Evolutionary conservation across 495 filamentous ascomycete genomes (phyloP).

Genomic region (Trichoderma virens): DNA sequence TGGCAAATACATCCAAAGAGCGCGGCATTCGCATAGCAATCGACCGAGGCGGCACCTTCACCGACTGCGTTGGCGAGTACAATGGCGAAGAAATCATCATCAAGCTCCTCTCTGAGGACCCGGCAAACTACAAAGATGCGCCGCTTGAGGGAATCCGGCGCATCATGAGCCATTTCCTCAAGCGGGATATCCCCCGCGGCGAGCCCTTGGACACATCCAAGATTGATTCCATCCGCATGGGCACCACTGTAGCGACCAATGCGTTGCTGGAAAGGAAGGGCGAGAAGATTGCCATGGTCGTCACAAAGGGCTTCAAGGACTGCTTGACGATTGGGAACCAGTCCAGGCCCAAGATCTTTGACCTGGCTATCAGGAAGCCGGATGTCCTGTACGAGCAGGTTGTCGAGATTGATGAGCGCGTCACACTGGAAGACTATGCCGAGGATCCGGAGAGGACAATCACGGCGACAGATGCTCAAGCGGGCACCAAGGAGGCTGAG

Average conservation of each 20-base stretch:
- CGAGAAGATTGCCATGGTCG: conserved; percentile 81
- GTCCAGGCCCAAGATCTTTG: conserved; percentile 75
- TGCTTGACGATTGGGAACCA: conserved; percentile 85
- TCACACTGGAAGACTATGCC: conserved; percentile 83
- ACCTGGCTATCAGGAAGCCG: conserved; percentile 70
- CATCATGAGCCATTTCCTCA: conserved; percentile 73
- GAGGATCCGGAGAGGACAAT: conserved; percentile 61
- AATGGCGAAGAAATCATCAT: conserved; percentile 68
- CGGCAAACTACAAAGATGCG: conserved; percentile 80
- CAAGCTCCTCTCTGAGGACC: conserved; percentile 87
- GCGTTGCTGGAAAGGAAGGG: conserved; percentile 89
- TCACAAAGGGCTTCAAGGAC: conserved; percentile 90
- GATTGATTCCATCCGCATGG: conserved; percentile 84
- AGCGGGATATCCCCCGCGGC: conserved; percentile 68
- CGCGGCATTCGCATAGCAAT: conserved; percentile 52
- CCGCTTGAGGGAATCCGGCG: conserved; percentile 88
- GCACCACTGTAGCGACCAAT: conserved; percentile 84
- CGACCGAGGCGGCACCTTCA: conserved; percentile 65
- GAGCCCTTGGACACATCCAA: conserved; percentile 72
- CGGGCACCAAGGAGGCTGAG: conserved; percentile 35
- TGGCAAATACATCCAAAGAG: conserved; percentile 17
- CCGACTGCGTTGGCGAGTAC: conserved; percentile 60
- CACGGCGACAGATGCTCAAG: conserved; percentile 41
- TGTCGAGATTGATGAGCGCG: conserved; percentile 72
- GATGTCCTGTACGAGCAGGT: conserved; percentile 71